phyloP scores from a whole-genome alignment of 768 basidiomycete genomes.

The Tricholoma furcatifolium region DNA sequence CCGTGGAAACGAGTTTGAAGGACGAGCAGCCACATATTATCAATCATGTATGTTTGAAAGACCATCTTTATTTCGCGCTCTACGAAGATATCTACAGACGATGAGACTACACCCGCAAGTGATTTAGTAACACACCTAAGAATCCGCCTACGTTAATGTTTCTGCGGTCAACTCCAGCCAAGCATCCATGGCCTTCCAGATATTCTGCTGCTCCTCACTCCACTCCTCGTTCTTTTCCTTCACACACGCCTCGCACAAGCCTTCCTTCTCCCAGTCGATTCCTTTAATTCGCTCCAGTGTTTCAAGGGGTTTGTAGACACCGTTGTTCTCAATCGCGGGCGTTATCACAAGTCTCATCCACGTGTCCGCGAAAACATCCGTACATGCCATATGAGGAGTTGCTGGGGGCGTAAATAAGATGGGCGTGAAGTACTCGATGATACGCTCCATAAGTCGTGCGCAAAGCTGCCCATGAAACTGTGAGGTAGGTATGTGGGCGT shows the following conservation, averaged over 20 bases:
- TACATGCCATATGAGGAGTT: conserved; percentile 74
- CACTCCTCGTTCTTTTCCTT: conserved; percentile 64
- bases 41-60: no score
- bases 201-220: conserved; percentile 52
- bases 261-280: conserved; percentile 57
- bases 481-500: conserved; percentile 21
- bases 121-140: no score
- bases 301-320: conserved; percentile 72
- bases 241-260: conserved; percentile 59
- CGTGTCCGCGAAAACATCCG: conserved; percentile 64
- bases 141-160: no score
- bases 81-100: no score
- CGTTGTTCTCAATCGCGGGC: conserved; percentile 59
- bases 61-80: no score
- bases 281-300: conserved; percentile 59
- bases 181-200: conserved; percentile 61
- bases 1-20: no score
- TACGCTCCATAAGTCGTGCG: conserved; percentile 44
- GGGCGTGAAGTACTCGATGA: conserved; percentile 72
- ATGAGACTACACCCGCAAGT: no score
- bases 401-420: conserved; percentile 69
- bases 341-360: conserved; percentile 75
- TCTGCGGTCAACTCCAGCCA: conserved; percentile 42
- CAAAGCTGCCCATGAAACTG: conserved; percentile 38
- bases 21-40: no score